These are phyloP conservation scores for Russula sp. DNA, from an alignment of 768 basidiomycete genomes.

Conservation along the genomic window DNA sequence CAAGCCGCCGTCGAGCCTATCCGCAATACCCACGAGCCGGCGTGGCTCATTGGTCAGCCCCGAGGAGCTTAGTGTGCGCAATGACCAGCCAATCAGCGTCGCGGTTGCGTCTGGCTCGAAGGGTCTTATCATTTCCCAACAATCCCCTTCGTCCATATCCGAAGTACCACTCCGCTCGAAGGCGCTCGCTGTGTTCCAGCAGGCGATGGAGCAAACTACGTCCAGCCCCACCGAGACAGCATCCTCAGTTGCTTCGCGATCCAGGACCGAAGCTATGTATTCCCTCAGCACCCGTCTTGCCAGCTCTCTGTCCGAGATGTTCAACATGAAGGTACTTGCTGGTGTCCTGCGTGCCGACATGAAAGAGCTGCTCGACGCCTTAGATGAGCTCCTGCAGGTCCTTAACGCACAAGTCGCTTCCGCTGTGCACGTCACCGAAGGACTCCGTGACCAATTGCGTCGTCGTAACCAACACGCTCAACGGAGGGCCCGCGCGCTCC, in stretches of 20 bases:
- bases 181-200: constrained; percentile 16
- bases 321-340: constrained; percentile 37
- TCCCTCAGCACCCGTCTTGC: constrained; percentile 36
- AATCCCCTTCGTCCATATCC: constrained; percentile 15
- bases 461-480: constrained; percentile 27
- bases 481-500: constrained; percentile 26
- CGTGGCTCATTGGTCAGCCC: background rate
- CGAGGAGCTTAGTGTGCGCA: background rate
- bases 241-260: background rate
- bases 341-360: constrained; percentile 42
- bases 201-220: background rate
- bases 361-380: constrained; percentile 48
- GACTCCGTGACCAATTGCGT: constrained; percentile 23
- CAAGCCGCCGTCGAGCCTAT: constrained; percentile 13
- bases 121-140: constrained; percentile 6
- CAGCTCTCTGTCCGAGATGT: constrained; percentile 45
- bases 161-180: constrained; percentile 14
- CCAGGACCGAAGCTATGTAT: constrained; percentile 21
- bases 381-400: constrained; percentile 46
- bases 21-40: constrained; percentile 1
- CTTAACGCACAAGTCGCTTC: constrained; percentile 11
- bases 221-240: background rate
- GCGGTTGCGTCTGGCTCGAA: constrained; percentile 1
- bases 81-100: background rate
- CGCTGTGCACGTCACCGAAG: constrained; percentile 12